Evolutionary conservation across 805 yeast genomes (phyloP).

Genomic region (Suhomyces canberraensis): DNA sequence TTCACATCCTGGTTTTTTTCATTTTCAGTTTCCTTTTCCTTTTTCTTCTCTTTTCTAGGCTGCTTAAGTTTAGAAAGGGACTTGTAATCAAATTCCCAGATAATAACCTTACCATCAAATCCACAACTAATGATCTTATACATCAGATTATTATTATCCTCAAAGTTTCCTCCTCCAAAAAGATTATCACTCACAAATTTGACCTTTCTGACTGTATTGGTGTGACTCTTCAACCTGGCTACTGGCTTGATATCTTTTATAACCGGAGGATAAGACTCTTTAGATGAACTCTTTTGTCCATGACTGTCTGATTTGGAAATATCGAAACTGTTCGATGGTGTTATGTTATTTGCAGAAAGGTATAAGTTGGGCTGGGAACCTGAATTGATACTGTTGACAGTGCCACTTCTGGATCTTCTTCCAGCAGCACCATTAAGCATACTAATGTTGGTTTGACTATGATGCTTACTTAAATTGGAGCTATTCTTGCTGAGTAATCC

Average conservation of each 20-base stretch:
- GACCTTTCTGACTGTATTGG: conserved; percentile 31
- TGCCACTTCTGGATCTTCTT: conserved; percentile 39
- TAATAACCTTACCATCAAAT: conserved; percentile 36
- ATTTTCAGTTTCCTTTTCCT: conserved; percentile 2
- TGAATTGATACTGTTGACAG: conserved; percentile 28
- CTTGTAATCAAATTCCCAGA: conserved; percentile 45
- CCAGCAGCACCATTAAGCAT: conserved; percentile 12
- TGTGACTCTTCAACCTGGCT: conserved; percentile 39
- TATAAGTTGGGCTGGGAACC: conserved; percentile 14
- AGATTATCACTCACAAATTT: conserved; percentile 19
- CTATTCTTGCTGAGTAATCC: conserved; percentile 23
- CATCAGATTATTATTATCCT: conserved; percentile 12
- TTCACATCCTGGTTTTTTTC: background rate
- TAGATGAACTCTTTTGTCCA: background rate
- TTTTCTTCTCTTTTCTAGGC: conserved; percentile 3
- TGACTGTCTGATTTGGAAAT: conserved; percentile 11
- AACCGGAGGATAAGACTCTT: conserved; percentile 25
- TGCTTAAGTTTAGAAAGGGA: conserved; percentile 36
- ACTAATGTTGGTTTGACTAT: conserved; percentile 8
- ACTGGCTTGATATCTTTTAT: conserved; percentile 37
- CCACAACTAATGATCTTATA: conserved; percentile 40
- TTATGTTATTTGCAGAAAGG: conserved; percentile 21
- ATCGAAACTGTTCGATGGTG: conserved; percentile 24
- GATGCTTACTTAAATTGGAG: conserved; percentile 6
- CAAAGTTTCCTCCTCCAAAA: conserved; percentile 7